Base-by-base conservation (phyloP, 805 yeast genomes). In the Pichia gijzeniarum region DNA sequence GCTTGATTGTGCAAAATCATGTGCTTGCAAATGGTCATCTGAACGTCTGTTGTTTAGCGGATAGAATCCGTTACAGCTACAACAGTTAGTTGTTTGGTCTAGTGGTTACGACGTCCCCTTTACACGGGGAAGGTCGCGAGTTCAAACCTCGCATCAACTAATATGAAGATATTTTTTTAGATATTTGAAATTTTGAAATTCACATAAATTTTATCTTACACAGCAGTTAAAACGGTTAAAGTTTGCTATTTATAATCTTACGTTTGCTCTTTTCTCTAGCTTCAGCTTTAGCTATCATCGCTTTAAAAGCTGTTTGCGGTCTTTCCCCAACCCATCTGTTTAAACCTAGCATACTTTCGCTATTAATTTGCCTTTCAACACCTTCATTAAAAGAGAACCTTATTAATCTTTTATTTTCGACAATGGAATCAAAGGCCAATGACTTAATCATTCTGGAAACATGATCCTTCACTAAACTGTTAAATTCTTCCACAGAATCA, bases 281-380 rank as follows among this genome's bases (percentile, higher is more conserved):
- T n/a, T 30, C 13, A 30, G 8, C 13, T 30, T 30, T 30, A 30
- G 8, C 13, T 5, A 43, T 45, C 49, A 50, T 50, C 25, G 25
- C 35, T 13, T 43, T 48, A 19, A 48, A 49, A 5, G 88, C 76
- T 45, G 63, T 48, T 61, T 85, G 93, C 0, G 96, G 95, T 47
- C 74, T 71, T 35, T 91, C 90, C 42, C 72, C 67, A 35, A 82
- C 66, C 85, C 93, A 88, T 56, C 76, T 76, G 43, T 72, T 70
- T 48, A 85, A 71, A 1, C 95, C 95, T 44, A 72, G 69, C 57
- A 79, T 71, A 19, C 79, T 79, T 64, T 88, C 96, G 49, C 71
- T 71, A 6, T 85, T 69, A 52, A 78, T 80, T 31, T 81, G 76
- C 35, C 73, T 60, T 53, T 75, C 65, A 35, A 77, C 62, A 30